Percentiles rank a stretch among this genome's conserved stretches.
Conservation (phyloP, 2,329 filamentous ascomycete species). For the Talaromyces sp. region DNA sequence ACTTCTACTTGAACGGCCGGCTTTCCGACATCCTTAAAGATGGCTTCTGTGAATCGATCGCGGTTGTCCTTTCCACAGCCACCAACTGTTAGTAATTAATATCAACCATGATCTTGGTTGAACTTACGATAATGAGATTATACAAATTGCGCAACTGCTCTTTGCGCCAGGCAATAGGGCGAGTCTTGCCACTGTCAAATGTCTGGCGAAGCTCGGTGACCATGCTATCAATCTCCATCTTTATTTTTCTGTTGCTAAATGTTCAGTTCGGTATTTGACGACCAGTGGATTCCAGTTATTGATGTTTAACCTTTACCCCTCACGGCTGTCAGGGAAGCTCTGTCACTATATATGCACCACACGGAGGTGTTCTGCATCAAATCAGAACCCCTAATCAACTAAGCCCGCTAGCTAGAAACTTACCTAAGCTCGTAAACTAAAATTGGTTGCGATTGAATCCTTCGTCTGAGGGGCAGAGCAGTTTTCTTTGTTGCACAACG, state of each 20-base stretch:
- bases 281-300: no score
- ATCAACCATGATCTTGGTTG: background rate
- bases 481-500: background rate
- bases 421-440: background rate
- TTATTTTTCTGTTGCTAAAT: background rate
- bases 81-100: background rate
- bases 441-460: background rate
- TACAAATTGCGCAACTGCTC: constrained; percentile 13
- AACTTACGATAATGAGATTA: constrained; percentile 10
- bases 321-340: background rate
- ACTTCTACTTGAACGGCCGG: constrained; percentile 14
- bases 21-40: constrained; percentile 14
- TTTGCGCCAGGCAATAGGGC: constrained; percentile 13
- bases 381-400: background rate
- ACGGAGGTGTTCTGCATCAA: no score
- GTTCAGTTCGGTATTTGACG: background rate
- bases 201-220: constrained; percentile 11
- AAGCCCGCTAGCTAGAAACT: background rate
- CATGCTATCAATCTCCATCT: constrained; percentile 10
- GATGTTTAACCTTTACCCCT: background rate
- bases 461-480: background rate
- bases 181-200: constrained; percentile 14
- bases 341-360: background rate
- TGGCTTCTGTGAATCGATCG: constrained; percentile 15
- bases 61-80: constrained; percentile 10